Evolutionary conservation across 2,329 filamentous ascomycete genomes (phyloP).

Genomic region (Mycosphaerella sp.): DNA sequence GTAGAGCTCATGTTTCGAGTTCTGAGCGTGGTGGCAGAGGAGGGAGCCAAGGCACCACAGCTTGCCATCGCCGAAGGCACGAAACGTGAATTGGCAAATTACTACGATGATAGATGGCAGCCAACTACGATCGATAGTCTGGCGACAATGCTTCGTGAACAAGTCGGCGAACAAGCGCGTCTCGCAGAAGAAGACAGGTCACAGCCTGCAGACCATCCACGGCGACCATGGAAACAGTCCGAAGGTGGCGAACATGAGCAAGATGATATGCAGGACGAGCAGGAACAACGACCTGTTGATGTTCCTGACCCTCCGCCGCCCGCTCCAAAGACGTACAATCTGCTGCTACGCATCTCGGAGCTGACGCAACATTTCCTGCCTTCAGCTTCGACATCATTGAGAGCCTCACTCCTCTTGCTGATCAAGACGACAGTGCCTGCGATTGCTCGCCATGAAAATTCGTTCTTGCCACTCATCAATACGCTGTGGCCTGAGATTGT

Average conservation of each 20-base stretch:
- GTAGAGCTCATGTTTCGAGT: constrained; percentile 82
- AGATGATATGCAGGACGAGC: constrained; percentile 14
- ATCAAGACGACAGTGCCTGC: constrained; percentile 66
- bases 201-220: constrained; percentile 28
- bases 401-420: constrained; percentile 70
- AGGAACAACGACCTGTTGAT: constrained; percentile 23
- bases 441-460: constrained; percentile 69
- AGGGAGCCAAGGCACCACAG: constrained; percentile 59
- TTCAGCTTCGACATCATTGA: constrained; percentile 70
- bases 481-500: constrained; percentile 81
- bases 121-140: constrained; percentile 43
- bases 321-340: constrained; percentile 67
- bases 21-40: constrained; percentile 73
- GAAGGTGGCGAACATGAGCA: constrained; percentile 20
- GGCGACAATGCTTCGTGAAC: constrained; percentile 24
- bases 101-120: constrained; percentile 17
- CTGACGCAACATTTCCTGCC: constrained; percentile 89
- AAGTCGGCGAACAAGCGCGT: constrained; percentile 4
- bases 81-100: background rate
- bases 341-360: constrained; percentile 73
- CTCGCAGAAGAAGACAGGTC: constrained; percentile 30
- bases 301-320: constrained; percentile 48
- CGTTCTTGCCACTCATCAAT: constrained; percentile 83
- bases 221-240: constrained; percentile 32
- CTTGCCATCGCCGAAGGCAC: constrained; percentile 39